These are phyloP conservation scores for Friedmanniomyces simplex DNA, from an alignment of 495 filamentous ascomycete genomes.

Conservation along the genomic window DNA sequence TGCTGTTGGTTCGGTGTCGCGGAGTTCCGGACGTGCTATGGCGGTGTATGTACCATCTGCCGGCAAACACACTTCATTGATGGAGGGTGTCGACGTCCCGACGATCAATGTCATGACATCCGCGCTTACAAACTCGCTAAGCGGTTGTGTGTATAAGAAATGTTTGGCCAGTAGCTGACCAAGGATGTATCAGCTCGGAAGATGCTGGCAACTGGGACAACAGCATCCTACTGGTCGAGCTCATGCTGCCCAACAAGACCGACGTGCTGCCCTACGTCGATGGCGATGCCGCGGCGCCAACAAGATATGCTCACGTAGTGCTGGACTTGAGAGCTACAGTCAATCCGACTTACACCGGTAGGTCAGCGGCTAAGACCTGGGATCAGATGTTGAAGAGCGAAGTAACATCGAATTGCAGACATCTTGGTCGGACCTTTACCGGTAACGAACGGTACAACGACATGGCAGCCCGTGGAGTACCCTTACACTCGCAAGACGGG, in stretches of 20 bases:
- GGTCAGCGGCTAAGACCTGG: no score
- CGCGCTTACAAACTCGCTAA: no score
- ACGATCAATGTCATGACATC: no score
- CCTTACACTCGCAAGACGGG: constrained; percentile 29
- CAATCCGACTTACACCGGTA: constrained; percentile 36
- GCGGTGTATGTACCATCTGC: no score
- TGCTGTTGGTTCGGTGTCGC: no score
- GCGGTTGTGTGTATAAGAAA: no score
- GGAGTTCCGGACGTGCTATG: no score
- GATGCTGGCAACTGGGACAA: constrained; percentile 19
- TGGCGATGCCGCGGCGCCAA: constrained; percentile 28
- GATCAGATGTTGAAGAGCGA: no score
- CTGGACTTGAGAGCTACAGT: constrained; percentile 35
- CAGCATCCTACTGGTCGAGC: constrained; percentile 32
- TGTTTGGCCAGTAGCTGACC: no score
- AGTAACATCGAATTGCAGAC: no score
- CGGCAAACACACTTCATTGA: no score
- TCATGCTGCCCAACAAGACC: constrained; percentile 44
- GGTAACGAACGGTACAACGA: constrained; percentile 30
- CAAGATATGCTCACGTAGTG: constrained; percentile 38
- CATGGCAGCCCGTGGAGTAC: constrained; percentile 33
- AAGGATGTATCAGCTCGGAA: neutral
- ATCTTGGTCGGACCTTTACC: constrained; percentile 40
- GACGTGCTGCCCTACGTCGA: constrained; percentile 39
- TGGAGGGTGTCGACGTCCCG: no score